phyloP scores from a whole-genome alignment of 805 yeast species.

The Candida ipomoeae region DNA sequence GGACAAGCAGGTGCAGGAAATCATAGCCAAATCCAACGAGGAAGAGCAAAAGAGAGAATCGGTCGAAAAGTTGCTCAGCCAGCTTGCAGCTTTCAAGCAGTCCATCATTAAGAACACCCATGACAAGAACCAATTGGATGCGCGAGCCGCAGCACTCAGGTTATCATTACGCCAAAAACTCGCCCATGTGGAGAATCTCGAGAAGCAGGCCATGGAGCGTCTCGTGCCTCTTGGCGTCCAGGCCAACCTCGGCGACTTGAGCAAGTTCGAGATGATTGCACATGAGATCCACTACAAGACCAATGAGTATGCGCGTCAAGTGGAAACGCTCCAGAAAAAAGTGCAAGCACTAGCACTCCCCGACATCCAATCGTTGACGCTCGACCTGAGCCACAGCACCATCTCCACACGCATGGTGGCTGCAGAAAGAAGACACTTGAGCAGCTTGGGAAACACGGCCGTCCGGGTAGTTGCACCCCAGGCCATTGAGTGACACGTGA shows the following conservation, averaged over 20 bases:
- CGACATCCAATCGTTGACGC: not conserved
- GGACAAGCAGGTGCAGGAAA: conserved; percentile 6
- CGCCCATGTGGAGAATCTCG: conserved; percentile 19
- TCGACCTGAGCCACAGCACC: not conserved
- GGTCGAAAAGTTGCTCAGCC: conserved; percentile 24
- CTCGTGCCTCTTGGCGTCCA: conserved; percentile 35
- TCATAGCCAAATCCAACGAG: conserved; percentile 3
- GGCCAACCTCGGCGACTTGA: conserved; percentile 17
- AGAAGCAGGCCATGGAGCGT: conserved; percentile 21
- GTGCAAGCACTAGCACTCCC: conserved; percentile 3
- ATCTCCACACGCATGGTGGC: not conserved
- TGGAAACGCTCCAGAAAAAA: conserved; percentile 6
- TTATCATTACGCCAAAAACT: conserved; percentile 26
- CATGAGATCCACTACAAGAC: conserved; percentile 24
- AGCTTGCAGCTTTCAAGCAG: conserved; percentile 20
- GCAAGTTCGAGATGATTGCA: conserved; percentile 27
- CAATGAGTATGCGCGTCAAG: conserved; percentile 8
- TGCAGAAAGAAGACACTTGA: not conserved
- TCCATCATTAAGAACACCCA: conserved; percentile 10
- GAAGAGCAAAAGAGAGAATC: not conserved
- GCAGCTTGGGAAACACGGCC: not conserved
- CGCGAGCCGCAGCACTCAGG: conserved; percentile 24
- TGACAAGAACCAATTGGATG: conserved; percentile 29
- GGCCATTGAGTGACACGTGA: not conserved
- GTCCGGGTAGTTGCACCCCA: not conserved